These are phyloP conservation scores for Neurospora tetrasperma DNA, from an alignment of 495 filamentous ascomycete genomes.

Conservation along the genomic window DNA sequence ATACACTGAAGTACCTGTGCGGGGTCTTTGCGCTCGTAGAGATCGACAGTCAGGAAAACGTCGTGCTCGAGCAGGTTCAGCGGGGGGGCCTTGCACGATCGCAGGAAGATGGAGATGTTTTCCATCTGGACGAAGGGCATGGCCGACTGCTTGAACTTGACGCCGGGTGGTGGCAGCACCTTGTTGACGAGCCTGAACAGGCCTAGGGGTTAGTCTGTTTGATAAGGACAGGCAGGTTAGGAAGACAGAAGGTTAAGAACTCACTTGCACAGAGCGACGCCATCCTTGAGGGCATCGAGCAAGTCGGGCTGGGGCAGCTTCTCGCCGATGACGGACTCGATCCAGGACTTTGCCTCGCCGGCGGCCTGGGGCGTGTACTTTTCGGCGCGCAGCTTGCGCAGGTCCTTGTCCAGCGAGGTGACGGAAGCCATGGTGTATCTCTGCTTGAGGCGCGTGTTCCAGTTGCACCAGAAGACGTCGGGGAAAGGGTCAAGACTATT, in stretches of 20 bases:
- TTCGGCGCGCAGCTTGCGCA: conserved; percentile 83
- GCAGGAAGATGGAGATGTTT: conserved; percentile 94
- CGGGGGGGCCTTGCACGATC: conserved; percentile 71
- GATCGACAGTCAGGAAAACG: conserved; percentile 92
- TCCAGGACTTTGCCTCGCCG: conserved; percentile 77
- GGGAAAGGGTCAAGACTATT: not conserved
- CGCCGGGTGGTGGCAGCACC: conserved; percentile 62
- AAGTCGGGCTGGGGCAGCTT: conserved; percentile 63
- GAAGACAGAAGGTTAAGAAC: conserved; percentile 1
- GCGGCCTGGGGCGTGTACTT: conserved; percentile 92
- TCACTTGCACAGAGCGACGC: conserved; percentile 84
- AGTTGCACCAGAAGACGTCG: conserved; percentile 1
- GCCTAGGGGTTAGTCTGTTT: conserved; percentile 12
- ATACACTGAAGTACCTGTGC: conserved; percentile 94
- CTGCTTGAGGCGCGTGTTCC: not conserved
- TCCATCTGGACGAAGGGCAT: conserved; percentile 99
- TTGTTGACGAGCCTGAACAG: conserved; percentile 67
- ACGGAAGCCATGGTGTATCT: conserved; percentile 73
- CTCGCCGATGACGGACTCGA: conserved; percentile 71
- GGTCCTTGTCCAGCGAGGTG: conserved; percentile 84
- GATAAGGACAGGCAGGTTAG: not conserved
- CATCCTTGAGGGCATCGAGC: conserved; percentile 79
- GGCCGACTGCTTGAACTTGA: conserved; percentile 66
- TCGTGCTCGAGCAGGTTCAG: conserved; percentile 87
- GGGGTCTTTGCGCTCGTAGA: conserved; percentile 93